Conservation (phyloP, 768 basidiomycete species). For the Pisolithus microcarpus region DNA sequence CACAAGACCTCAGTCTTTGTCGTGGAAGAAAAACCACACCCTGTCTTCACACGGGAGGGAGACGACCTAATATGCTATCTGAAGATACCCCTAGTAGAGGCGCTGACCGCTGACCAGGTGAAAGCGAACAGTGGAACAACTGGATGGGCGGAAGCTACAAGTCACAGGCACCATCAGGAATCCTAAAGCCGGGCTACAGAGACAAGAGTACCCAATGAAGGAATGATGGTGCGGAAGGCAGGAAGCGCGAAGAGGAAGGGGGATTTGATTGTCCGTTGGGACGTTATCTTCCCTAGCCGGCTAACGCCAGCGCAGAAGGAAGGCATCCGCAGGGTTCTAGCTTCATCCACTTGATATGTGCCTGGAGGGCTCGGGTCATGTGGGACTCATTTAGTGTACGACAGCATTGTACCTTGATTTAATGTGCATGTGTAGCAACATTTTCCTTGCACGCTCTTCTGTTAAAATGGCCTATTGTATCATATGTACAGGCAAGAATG, state of each 20-base stretch:
- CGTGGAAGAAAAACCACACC: slow-evolving; percentile 91
- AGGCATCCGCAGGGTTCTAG: slow-evolving; percentile 62
- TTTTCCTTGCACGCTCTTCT: neutral
- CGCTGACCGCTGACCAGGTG: slow-evolving; percentile 54
- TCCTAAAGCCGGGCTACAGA: slow-evolving; percentile 76
- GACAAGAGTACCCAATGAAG: slow-evolving; percentile 66
- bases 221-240: slow-evolving; percentile 88
- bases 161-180: slow-evolving; percentile 54
- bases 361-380: neutral
- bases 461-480: no score
- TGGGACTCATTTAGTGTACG: neutral
- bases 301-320: slow-evolving; percentile 76
- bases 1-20: slow-evolving; percentile 94
- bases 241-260: slow-evolving; percentile 66
- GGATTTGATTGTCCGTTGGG: slow-evolving; percentile 76
- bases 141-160: slow-evolving; percentile 77
- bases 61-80: slow-evolving; percentile 66
- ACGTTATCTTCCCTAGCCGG: slow-evolving; percentile 75
- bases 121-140: slow-evolving; percentile 54
- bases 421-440: neutral
- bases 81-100: slow-evolving; percentile 74
- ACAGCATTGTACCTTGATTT: slow-evolving; percentile 6
- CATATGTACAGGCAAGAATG: no score
- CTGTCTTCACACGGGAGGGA: slow-evolving; percentile 66
- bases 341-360: slow-evolving; percentile 16